Conservation (phyloP, 2,329 filamentous ascomycete species). For the Botrytis fabae region DNA sequence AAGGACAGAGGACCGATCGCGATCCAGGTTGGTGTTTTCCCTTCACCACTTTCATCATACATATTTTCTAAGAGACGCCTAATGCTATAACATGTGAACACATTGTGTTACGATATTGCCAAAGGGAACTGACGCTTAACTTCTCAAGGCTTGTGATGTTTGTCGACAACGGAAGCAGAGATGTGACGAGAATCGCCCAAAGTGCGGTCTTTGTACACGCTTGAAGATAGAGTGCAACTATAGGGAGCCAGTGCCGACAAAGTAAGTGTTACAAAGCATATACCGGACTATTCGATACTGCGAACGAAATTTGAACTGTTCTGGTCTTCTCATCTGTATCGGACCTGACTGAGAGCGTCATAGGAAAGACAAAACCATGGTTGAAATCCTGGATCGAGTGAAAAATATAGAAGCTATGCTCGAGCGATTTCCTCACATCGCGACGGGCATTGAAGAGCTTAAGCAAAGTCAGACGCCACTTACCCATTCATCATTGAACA, state of each 20-base stretch:
- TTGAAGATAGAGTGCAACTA: slow-evolving; percentile 61
- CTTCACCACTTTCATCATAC: neutral
- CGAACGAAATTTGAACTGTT: slow-evolving; percentile 12
- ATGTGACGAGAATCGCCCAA: slow-evolving; percentile 63
- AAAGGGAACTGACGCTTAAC: neutral
- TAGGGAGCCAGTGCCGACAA: slow-evolving; percentile 60
- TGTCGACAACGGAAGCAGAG: slow-evolving; percentile 62
- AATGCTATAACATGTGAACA: neutral
- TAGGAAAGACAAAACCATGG: slow-evolving; percentile 63
- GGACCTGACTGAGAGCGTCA: slow-evolving; percentile 24
- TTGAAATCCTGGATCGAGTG: slow-evolving; percentile 59
- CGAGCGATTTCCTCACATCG: slow-evolving; percentile 43
- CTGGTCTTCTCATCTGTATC: neutral
- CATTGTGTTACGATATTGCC: neutral
- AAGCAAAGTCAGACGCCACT: slow-evolving; percentile 35
- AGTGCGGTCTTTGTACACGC: slow-evolving; percentile 59
- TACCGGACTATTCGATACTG: neutral
- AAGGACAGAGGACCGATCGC: slow-evolving; percentile 18
- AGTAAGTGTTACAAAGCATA: slow-evolving; percentile 48
- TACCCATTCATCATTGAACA: slow-evolving; percentile 31
- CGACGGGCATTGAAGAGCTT: slow-evolving; percentile 23
- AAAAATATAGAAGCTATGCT: slow-evolving; percentile 57
- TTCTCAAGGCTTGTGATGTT: slow-evolving; percentile 55
- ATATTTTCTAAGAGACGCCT: neutral
- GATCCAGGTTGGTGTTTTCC: slow-evolving; percentile 5